phyloP scores from a whole-genome alignment of 2,329 filamentous ascomycete species.

The Colletotrichum lupini region DNA sequence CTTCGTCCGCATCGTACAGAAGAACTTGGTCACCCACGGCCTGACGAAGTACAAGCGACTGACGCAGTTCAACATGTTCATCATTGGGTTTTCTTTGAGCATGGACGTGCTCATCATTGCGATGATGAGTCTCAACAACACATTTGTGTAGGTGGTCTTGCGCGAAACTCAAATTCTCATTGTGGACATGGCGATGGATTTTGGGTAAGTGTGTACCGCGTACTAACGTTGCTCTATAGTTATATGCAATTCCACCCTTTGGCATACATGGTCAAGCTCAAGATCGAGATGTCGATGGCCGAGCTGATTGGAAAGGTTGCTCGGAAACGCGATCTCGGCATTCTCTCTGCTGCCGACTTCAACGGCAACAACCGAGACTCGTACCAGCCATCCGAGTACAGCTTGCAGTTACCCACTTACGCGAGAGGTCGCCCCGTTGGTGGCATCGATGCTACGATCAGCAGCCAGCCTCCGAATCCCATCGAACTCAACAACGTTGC shows the following conservation, averaged over 20 bases:
- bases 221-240: constrained; percentile 37
- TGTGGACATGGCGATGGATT: neutral
- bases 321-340: constrained; percentile 30
- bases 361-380: constrained; percentile 8
- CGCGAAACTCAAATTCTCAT: neutral
- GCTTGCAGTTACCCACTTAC: constrained; percentile 16
- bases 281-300: constrained; percentile 66
- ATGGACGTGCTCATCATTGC: constrained; percentile 56
- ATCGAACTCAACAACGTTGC: neutral
- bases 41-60: constrained; percentile 57
- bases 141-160: constrained; percentile 49
- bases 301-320: constrained; percentile 58
- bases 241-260: constrained; percentile 64
- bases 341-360: constrained; percentile 16
- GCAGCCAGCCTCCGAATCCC: neutral
- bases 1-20: constrained; percentile 51
- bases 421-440: neutral
- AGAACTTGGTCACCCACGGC: constrained; percentile 41
- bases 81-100: constrained; percentile 55
- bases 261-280: constrained; percentile 63
- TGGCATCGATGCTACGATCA: neutral
- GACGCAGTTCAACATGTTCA: constrained; percentile 56
- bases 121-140: constrained; percentile 56
- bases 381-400: constrained; percentile 19
- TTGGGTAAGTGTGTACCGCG: too few relatives aligned